Base-by-base conservation (phyloP, 768 basidiomycete genomes). In the Rhodotorula sphaerocarpa region DNA sequence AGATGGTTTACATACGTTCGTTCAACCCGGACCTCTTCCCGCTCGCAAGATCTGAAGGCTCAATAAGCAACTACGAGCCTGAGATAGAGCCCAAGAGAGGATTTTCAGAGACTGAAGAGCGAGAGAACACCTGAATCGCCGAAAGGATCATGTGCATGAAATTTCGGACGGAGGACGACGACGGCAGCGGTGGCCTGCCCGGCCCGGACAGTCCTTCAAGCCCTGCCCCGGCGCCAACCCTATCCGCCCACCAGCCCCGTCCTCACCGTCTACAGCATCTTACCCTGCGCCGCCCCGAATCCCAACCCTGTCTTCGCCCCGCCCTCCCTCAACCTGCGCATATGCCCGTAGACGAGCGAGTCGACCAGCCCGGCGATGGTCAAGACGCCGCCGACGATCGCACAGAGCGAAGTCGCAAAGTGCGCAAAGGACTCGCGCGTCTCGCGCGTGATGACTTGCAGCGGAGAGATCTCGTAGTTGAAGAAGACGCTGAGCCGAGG, bases 401-500 rank as follows among this genome's bases (percentile, higher is more conserved):
- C 47, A 31, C 48, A 50, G 31, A 30, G 92, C 88, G 92, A 96
- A 47, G 95, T 96, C 31, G 97, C 78, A 80, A 97, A 97, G 77
- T 99, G 95, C 4, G 95, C 93, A 75, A 97, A 93, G 1, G 89
- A 88, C 75, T 97, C 92, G 58, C 90, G 82, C 39, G 82, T 85
- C 74, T 97, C 93, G 16, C 82, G 81, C 74, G 96, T 91, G 28
- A 91, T 85, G 54, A 99, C 86, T 52, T 88, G 85, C 72, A 99
- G 92, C 23, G 60, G 93, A 23, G 91, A 95, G 73, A 96, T 95
- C 74, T 97, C 92, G 75, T 88, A 95, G 78, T 90, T 95, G 80
- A 87, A 85, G 79, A 86, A 88, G 21, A 84, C 85, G 52, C 88
- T 87, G 79, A 41, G 50, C 18, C 20, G 3, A n/a, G n/a, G n/a